phyloP scores from a whole-genome alignment of 2,329 filamentous ascomycete species.

The Arachnomyces sp. region DNA sequence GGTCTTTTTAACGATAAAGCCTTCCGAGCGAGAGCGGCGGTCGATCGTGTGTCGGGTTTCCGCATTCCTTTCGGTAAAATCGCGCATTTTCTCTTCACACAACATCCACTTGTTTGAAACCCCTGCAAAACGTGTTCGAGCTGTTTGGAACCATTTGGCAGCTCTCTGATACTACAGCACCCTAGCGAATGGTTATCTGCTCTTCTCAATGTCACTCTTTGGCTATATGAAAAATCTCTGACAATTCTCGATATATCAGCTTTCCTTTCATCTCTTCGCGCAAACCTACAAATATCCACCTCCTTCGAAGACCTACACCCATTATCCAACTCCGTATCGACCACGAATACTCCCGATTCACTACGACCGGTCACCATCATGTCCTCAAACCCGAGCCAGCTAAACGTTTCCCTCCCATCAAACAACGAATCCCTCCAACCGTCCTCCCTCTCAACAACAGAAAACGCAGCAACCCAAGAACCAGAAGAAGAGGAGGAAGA shows the following conservation, averaged over 20 bases:
- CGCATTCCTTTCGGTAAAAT: constrained; percentile 24
- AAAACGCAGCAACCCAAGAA: no score
- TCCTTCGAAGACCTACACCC: constrained; percentile 19
- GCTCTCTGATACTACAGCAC: no score
- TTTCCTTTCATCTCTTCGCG: constrained; percentile 74
- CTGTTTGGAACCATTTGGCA: no score
- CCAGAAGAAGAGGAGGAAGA: no score
- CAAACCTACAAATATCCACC: constrained; percentile 64
- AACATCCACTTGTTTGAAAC: no score
- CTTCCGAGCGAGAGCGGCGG: constrained; percentile 15
- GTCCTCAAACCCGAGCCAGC: constrained; percentile 33
- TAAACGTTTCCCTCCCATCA: constrained; percentile 33
- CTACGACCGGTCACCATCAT: constrained; percentile 43
- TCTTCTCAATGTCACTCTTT: not conserved
- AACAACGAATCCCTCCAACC: constrained; percentile 17
- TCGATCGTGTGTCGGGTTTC: constrained; percentile 25
- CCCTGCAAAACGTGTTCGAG: no score
- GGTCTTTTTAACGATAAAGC: constrained; percentile 2
- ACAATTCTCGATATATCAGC: constrained; percentile 43
- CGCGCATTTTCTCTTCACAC: constrained; percentile 2
- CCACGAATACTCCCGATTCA: constrained; percentile 56
- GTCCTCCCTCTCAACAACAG: no score
- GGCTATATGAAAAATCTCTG: not conserved
- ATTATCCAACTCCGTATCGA: constrained; percentile 53
- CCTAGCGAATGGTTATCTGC: no score